phyloP scores from a whole-genome alignment of 2,329 filamentous ascomycete genomes.

The Penicillium sp. region DNA sequence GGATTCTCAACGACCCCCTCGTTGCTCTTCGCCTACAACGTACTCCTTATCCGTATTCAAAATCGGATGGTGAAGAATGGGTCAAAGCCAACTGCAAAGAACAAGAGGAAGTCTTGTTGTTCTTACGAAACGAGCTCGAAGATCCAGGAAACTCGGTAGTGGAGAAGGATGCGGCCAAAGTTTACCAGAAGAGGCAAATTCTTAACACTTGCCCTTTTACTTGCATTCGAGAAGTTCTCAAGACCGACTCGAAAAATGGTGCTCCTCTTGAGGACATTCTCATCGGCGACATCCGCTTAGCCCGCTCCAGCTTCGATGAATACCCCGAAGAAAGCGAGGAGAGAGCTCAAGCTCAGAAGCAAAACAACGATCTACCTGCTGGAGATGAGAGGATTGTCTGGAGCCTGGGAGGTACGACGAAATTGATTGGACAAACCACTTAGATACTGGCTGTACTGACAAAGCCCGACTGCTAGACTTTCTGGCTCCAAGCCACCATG shows the following conservation, averaged over 20 bases:
- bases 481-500: constrained; percentile 29
- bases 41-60: constrained; percentile 31
- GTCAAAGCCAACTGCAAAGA: constrained; percentile 9
- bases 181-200: background rate
- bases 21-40: constrained; percentile 27
- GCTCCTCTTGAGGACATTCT: constrained; percentile 16
- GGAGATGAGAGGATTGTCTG: constrained; percentile 31
- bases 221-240: constrained; percentile 22
- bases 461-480: constrained; percentile 16
- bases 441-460: background rate
- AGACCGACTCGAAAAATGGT: constrained; percentile 7
- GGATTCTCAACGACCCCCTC: constrained; percentile 28
- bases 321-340: constrained; percentile 20
- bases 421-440: background rate
- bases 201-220: constrained; percentile 27
- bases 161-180: background rate
- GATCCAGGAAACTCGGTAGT: background rate
- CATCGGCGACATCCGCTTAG: constrained; percentile 29
- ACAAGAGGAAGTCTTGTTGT: background rate
- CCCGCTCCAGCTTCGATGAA: constrained; percentile 30
- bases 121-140: constrained; percentile 11
- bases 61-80: constrained; percentile 22
- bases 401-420: constrained; percentile 26
- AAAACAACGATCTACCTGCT: constrained; percentile 22
- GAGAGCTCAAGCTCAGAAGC: constrained; percentile 11